Base-by-base conservation (phyloP, 495 filamentous ascomycete genomes). In the Penicillium steckii region DNA sequence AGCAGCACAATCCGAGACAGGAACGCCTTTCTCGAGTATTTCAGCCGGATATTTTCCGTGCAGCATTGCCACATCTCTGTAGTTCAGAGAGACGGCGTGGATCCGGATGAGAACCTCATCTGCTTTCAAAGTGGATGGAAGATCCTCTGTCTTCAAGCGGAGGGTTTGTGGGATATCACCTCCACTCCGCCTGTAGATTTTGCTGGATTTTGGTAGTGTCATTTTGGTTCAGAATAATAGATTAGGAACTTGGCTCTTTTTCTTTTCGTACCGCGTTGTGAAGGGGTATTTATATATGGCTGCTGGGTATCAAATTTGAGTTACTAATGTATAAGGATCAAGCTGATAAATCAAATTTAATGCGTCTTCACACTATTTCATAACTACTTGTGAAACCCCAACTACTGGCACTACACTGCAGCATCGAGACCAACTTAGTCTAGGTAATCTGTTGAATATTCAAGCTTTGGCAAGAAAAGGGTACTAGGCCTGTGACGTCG, bases 51-150 rank as follows among this genome's bases (percentile, higher is more conserved):
- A 72, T 8, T 48, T 48, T 1, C 70, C 67, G 43, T 66, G 22
- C 13, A 65, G 46, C 52, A 74, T 74, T 38, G 45, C 65, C 8
- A 61, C 24, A 33, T 66, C 62, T 18, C 62, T 54, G 37, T 64
- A 68, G 48, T 68, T 66, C 4, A 63, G 48, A 6, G 62, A 61
- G 8, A 60, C 58, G 19, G 59, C 55, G 46, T 55, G 55, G 19
- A 55, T 54, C 45, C 46, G 48, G 43, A 55, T 52, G 25, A 57
- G 44, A 21, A 64, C 55, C 42, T 56, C 52, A 17, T 26, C n/a
- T 6, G 23, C n/a, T 8, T 29, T 19, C 43, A 45, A 15, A 0
- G 13, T 9, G 1, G 23, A 26, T 5, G 43, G 43, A 18, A 45
- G 12, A 6, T 45, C 43, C 7, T 45, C 43, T 1, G 43, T 45